These are phyloP conservation scores for Serendipita indica DNA, from an alignment of 768 basidiomycete genomes.

Conservation along the genomic window DNA sequence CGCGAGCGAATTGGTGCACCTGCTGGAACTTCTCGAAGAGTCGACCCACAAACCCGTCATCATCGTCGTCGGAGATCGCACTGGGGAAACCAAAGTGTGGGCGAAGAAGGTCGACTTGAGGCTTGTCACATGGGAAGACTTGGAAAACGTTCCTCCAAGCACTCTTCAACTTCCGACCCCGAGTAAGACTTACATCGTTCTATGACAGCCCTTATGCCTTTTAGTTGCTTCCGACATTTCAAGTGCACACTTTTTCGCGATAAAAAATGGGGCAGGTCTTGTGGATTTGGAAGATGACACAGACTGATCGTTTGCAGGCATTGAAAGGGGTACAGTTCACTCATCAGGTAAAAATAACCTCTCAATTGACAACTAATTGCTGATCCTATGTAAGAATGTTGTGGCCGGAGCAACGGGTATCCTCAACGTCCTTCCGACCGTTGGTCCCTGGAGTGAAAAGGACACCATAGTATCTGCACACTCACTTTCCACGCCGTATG, in stretches of 20 bases:
- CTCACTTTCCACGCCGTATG: slow-evolving; percentile 59
- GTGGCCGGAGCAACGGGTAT: slow-evolving; percentile 79
- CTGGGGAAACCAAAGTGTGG: slow-evolving; percentile 32
- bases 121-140: slow-evolving; percentile 49
- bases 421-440: slow-evolving; percentile 58
- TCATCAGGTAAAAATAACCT: slow-evolving; percentile 33
- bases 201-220: not conserved
- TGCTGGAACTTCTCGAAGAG: slow-evolving; percentile 62
- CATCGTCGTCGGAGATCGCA: slow-evolving; percentile 50
- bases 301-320: slow-evolving; percentile 29
- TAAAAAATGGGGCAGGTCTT: slow-evolving; percentile 22
- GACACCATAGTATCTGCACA: slow-evolving; percentile 71
- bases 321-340: slow-evolving; percentile 54
- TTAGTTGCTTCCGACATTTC: slow-evolving; percentile 49
- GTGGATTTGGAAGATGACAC: not conserved
- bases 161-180: slow-evolving; percentile 35
- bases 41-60: slow-evolving; percentile 43
- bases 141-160: slow-evolving; percentile 43
- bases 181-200: slow-evolving; percentile 29
- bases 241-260: slow-evolving; percentile 50
- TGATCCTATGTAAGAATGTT: slow-evolving; percentile 33
- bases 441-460: slow-evolving; percentile 47
- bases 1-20: slow-evolving; percentile 45
- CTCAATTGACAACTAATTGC: not conserved
- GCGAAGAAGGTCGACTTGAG: slow-evolving; percentile 33